phyloP scores from a whole-genome alignment of 768 basidiomycete species.

The Punctularia strigosozonata region DNA sequence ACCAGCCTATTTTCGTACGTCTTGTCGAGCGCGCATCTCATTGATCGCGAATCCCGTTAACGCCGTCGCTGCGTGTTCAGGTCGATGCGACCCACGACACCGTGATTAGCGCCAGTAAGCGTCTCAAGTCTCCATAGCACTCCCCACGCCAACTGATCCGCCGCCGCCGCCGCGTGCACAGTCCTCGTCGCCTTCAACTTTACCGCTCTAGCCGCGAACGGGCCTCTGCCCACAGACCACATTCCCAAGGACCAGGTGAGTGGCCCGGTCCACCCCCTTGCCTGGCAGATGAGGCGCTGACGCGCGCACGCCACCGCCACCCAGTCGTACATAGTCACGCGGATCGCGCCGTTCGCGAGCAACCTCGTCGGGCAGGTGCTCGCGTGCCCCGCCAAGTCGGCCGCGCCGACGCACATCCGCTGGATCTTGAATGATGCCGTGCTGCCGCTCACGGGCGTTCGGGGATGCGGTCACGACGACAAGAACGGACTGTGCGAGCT shows the following conservation, averaged over 20 bases:
- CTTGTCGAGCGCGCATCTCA: too few relatives aligned
- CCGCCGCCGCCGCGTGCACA: slow-evolving; percentile 1
- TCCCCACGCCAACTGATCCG: neutral
- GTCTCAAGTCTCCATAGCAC: neutral
- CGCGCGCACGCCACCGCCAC: neutral
- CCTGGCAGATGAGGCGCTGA: neutral
- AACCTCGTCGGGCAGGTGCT: slow-evolving; percentile 36
- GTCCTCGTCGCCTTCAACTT: slow-evolving; percentile 35
- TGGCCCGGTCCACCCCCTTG: neutral
- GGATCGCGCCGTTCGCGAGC: slow-evolving; percentile 35
- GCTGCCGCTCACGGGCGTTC: slow-evolving; percentile 31
- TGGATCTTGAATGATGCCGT: slow-evolving; percentile 39
- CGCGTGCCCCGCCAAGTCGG: slow-evolving; percentile 19
- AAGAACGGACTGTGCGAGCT: slow-evolving; percentile 30
- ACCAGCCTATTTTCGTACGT: slow-evolving; percentile 28
- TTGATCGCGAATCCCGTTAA: too few relatives aligned
- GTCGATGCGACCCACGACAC: slow-evolving; percentile 37
- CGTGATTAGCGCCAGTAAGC: slow-evolving; percentile 25
- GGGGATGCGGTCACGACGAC: slow-evolving; percentile 25
- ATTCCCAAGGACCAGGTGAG: slow-evolving; percentile 21
- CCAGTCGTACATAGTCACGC: slow-evolving; percentile 26
- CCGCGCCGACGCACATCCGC: slow-evolving; percentile 21
- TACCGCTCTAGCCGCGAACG: slow-evolving; percentile 25
- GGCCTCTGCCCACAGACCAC: slow-evolving; percentile 27
- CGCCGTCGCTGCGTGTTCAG: too few relatives aligned